Evolutionary conservation across 352 stramenopile species (phyloP).

Genomic region (Phytopythium cucurbitacearum): DNA sequence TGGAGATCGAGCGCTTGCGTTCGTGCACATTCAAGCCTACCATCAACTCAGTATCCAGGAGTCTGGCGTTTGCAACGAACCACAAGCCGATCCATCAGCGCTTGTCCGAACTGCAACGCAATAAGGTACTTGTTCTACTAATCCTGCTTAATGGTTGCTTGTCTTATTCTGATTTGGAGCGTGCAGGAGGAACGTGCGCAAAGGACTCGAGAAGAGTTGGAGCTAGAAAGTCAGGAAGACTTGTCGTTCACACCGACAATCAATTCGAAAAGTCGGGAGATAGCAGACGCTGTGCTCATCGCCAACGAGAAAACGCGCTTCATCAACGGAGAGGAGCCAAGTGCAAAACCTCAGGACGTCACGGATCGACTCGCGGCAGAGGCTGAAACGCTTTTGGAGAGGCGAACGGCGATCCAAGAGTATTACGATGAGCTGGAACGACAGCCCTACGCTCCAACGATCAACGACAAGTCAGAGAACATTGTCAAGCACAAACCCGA

Average conservation of each 20-base stretch:
- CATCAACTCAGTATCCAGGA: conserved; percentile 50
- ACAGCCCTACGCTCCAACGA: conserved; percentile 52
- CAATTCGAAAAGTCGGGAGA: conserved; percentile 64
- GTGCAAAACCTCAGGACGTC: conserved; percentile 19
- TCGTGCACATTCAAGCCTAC: conserved; percentile 67
- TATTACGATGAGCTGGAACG: conserved; percentile 65
- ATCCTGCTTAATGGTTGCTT: conserved; percentile 1
- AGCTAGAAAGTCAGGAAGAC: conserved; percentile 20
- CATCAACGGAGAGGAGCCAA: conserved; percentile 3
- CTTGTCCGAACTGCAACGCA: conserved; percentile 52
- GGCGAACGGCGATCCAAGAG: conserved; percentile 53
- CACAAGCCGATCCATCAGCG: conserved; percentile 75
- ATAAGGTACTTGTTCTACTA: conserved; percentile 36
- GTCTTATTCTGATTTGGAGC: not conserved
- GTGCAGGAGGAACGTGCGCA: conserved; percentile 36
- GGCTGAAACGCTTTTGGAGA: conserved; percentile 37
- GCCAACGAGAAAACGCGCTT: conserved; percentile 16
- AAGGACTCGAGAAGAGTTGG: conserved; percentile 42
- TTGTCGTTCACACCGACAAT: conserved; percentile 53
- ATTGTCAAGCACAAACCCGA: conserved; percentile 61
- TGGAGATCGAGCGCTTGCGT: conserved; percentile 44
- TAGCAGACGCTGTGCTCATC: conserved; percentile 35
- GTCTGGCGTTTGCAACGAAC: conserved; percentile 26
- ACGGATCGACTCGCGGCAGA: conserved; percentile 55
- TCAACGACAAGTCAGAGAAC: conserved; percentile 46